Percentiles rank a stretch among this genome's conserved stretches.
Evolutionary conservation across 164 flowering plant species (phyloP).

Genomic region (Vitis amurensis): DNA sequence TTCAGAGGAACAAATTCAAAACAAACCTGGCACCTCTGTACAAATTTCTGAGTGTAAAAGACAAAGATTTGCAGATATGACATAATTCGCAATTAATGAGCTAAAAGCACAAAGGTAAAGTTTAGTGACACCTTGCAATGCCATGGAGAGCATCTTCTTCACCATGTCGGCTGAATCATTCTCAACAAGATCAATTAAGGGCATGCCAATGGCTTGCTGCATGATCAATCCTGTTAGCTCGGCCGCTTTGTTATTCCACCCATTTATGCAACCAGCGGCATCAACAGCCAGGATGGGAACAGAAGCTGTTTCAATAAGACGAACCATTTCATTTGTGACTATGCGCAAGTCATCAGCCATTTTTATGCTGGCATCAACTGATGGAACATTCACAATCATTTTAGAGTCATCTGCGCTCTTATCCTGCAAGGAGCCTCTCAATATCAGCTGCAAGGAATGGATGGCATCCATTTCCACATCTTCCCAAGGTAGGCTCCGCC

Average conservation of each 20-base stretch:
- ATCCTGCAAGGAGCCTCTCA: slow-evolving; percentile 65
- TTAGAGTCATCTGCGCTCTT: slow-evolving; percentile 38
- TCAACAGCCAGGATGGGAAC: slow-evolving; percentile 82
- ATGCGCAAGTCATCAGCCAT: slow-evolving; percentile 50
- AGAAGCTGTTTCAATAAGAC: slow-evolving; percentile 79
- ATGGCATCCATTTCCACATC: slow-evolving; percentile 87
- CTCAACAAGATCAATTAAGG: slow-evolving; percentile 46
- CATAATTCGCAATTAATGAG: neutral
- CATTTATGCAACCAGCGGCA: slow-evolving; percentile 55
- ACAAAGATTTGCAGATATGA: neutral
- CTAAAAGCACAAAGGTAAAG: neutral
- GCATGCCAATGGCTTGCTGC: slow-evolving; percentile 61
- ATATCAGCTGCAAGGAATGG: slow-evolving; percentile 82
- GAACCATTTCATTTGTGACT: slow-evolving; percentile 72
- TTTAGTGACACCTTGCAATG: slow-evolving; percentile 58
- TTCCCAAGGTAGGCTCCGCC: slow-evolving; percentile 79
- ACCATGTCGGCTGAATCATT: slow-evolving; percentile 53
- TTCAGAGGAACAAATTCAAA: neutral
- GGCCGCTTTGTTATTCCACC: slow-evolving; percentile 75
- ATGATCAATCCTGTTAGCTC: slow-evolving; percentile 63
- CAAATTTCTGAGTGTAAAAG: neutral
- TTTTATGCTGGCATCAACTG: slow-evolving; percentile 36
- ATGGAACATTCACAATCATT: slow-evolving; percentile 46
- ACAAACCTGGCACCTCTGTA: neutral
- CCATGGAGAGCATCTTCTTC: slow-evolving; percentile 46